Evolutionary conservation across 176 grass and related monocot species (phyloP).

Genomic region (Carex pumila): DNA sequence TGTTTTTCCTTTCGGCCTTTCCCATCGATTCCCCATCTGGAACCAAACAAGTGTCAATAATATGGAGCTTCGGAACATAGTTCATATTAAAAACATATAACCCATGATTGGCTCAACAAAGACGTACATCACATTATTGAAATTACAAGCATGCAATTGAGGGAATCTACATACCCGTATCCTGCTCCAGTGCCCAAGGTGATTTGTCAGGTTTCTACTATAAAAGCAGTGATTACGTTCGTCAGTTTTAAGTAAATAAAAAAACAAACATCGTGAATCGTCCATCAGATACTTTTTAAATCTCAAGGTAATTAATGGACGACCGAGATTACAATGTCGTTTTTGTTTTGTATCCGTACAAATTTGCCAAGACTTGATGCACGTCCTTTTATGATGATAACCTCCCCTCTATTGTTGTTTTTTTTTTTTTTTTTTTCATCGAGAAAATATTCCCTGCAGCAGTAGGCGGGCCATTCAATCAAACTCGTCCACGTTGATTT

Average conservation of each 20-base stretch:
- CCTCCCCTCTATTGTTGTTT: background rate
- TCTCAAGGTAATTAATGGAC: constrained; percentile 2
- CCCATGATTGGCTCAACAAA: constrained; percentile 24
- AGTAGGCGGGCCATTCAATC: background rate
- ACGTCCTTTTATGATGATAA: constrained; percentile 19
- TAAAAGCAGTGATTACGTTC: constrained; percentile 15
- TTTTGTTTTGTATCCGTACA: background rate
- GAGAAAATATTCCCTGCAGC: constrained; percentile 23
- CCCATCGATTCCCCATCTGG: background rate
- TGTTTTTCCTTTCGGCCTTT: no score
- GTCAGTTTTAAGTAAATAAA: background rate
- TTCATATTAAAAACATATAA: background rate
- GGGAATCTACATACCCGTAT: constrained; percentile 16
- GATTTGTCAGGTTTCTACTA: constrained; percentile 16
- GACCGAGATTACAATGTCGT: background rate
- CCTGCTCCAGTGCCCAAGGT: constrained; percentile 21
- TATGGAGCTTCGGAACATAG: background rate
- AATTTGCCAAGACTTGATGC: background rate
- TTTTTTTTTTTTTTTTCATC: background rate
- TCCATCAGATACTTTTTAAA: background rate
- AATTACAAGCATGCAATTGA: constrained; percentile 21
- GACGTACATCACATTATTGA: background rate
- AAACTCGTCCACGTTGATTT: background rate
- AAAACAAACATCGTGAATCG: background rate
- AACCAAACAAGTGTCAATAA: background rate